Evolutionary conservation across 371 early-diverging fungal species (phyloP).

Genomic region (Sporodiniella umbellata): DNA sequence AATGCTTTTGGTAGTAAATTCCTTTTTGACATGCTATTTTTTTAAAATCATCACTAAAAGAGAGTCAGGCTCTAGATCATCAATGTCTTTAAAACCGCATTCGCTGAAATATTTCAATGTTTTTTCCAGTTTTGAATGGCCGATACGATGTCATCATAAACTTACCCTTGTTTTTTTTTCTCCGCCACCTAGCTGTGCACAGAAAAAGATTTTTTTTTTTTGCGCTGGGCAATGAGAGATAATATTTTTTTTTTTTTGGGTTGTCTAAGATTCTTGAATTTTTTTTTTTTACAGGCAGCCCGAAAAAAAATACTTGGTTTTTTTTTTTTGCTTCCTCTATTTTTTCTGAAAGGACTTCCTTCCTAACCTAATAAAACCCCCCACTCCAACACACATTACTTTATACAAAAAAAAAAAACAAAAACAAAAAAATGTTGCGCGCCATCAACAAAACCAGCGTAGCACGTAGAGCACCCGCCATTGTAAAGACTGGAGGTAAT

Average conservation of each 20-base stretch:
- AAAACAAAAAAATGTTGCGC: slow-evolving; percentile 41
- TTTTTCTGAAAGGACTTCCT: slow-evolving; percentile 1
- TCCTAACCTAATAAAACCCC: slow-evolving; percentile 24
- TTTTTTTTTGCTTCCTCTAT: slow-evolving; percentile 7
- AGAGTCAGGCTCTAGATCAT: no score
- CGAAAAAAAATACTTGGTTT: slow-evolving; percentile 2
- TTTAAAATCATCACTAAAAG: no score
- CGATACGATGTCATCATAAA: no score
- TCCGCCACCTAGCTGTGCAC: slow-evolving; percentile 1
- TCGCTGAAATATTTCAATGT: no score
- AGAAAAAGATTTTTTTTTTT: background rate
- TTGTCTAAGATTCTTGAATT: background rate
- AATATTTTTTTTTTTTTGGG: background rate
- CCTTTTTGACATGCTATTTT: no score
- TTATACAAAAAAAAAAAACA: background rate
- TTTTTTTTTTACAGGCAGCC: slow-evolving; percentile 9
- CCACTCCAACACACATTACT: slow-evolving; percentile 20
- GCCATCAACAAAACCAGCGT: slow-evolving; percentile 47
- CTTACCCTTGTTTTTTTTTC: slow-evolving; percentile 5
- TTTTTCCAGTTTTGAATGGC: no score
- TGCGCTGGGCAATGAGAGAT: no score
- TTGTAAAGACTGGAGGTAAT: slow-evolving; percentile 42
- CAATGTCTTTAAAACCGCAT: no score
- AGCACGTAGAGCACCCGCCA: slow-evolving; percentile 43
- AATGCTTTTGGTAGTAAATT: no score